A percentile compares a stretch with the other conserved stretches of the same genome.
Conservation (phyloP, 2,329 filamentous ascomycete species). For the Triangularia setosa region DNA sequence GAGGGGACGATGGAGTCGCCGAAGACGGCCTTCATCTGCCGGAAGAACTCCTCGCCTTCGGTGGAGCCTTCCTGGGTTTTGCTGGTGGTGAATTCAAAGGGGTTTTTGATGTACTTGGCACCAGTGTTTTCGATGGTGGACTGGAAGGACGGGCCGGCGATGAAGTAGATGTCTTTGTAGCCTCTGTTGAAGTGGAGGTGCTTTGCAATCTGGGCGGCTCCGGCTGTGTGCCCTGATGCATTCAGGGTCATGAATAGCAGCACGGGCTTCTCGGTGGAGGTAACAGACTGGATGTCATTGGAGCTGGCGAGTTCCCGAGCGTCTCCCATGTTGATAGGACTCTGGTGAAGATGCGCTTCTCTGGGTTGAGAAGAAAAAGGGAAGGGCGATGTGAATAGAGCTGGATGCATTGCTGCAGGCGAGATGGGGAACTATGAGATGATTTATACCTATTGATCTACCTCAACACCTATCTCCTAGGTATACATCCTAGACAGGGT, state of each 20-base stretch:
- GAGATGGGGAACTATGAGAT: not conserved
- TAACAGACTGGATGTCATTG: not conserved
- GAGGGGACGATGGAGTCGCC: slow-evolving; percentile 30
- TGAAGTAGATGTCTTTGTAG: slow-evolving; percentile 39
- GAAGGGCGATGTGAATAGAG: not conserved
- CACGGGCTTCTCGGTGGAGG: slow-evolving; percentile 25
- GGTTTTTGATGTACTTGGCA: slow-evolving; percentile 33
- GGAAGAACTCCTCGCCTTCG: slow-evolving; percentile 30
- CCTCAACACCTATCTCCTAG: not conserved
- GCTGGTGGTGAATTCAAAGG: not conserved
- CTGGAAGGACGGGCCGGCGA: slow-evolving; percentile 37
- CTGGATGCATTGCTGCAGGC: not conserved
- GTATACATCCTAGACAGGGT: not conserved
- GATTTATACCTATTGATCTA: not conserved
- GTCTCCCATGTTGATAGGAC: not conserved
- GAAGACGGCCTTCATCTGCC: slow-evolving; percentile 34
- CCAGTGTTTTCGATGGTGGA: slow-evolving; percentile 35
- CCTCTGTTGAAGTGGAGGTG: slow-evolving; percentile 35
- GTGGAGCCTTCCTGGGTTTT: not conserved
- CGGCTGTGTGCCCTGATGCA: slow-evolving; percentile 32
- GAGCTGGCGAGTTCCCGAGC: not conserved
- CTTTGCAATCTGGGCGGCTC: slow-evolving; percentile 33
- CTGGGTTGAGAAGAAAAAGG: not conserved
- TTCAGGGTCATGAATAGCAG: slow-evolving; percentile 30
- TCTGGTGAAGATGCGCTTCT: not conserved